phyloP scores from a whole-genome alignment of 139 green algal species.

The Prasinococcaceae sp. region DNA sequence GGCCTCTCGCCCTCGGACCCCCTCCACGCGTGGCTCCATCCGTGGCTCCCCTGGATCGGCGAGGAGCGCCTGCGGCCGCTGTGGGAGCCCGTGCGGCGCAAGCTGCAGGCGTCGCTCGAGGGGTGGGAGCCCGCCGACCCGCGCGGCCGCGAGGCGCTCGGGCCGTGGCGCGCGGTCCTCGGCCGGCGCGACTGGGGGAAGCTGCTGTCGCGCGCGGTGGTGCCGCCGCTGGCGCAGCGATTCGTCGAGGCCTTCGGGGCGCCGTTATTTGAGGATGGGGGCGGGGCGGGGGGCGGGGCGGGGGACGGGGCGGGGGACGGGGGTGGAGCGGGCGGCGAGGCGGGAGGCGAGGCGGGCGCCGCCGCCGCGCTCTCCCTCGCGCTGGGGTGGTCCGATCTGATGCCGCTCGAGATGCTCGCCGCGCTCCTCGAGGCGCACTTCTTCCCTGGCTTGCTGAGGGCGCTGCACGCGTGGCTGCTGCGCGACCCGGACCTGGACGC shows the following conservation, averaged over 20 bases:
- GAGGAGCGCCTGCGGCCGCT: conserved; percentile 51
- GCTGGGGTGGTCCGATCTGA: conserved; percentile 57
- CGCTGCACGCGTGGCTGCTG: conserved; percentile 62
- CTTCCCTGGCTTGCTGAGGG: conserved; percentile 66
- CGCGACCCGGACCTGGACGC: conserved; percentile 69
- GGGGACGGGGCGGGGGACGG: not conserved
- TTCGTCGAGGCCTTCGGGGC: conserved; percentile 15
- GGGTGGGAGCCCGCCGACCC: conserved; percentile 73
- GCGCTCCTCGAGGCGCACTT: conserved; percentile 49
- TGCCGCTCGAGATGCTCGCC: conserved; percentile 41
- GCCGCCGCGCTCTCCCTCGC: conserved; percentile 46
- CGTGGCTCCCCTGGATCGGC: conserved; percentile 80
- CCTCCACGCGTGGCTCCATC: conserved; percentile 90
- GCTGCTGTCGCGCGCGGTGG: conserved; percentile 53
- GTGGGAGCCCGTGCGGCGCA: conserved; percentile 65
- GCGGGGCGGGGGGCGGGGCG: not conserved
- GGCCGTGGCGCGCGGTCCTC: conserved; percentile 59
- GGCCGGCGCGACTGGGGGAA: conserved; percentile 55
- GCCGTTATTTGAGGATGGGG: not conserved
- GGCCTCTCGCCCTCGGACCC: conserved; percentile 56
- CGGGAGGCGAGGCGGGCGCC: not conserved
- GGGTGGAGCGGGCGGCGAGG: not conserved
- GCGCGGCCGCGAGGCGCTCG: conserved; percentile 56
- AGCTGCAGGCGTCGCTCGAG: conserved; percentile 46
- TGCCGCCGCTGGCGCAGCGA: conserved; percentile 69